Base-by-base conservation (phyloP, 352 stramenopile genomes). In the Phytophthora idaei region DNA sequence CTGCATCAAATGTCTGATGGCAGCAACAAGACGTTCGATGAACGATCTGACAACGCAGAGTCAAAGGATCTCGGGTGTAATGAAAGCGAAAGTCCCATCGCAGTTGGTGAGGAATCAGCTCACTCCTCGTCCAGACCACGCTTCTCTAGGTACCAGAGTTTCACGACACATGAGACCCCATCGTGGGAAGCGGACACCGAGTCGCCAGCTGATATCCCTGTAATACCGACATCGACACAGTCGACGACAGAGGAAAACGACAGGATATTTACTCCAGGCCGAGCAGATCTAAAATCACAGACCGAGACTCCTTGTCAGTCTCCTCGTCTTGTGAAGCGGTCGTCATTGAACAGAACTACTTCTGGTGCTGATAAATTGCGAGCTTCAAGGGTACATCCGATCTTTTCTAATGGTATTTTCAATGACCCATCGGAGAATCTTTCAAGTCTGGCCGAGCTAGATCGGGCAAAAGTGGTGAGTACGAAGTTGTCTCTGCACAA, bases 401-500 rank as follows among this genome's bases (percentile, higher is more conserved):
- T 71, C 25, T 41, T 52, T 27, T 61, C 60, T 9, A 52, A 67
- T 45, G 41, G 4, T 37, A 29, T 17, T 2, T 31, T 47, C 25
- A 57, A 32, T 70, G 55, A 58, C n/a, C 1, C 31, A 29, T 58
- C 58, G 1, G 64, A 72, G n/a, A 41, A 5, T 29, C 10, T 45
- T n/a, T 60, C 51, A 10, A 57, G 28, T 10, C 50, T 50, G 7
- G 17, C 28, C 5, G 51, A 56, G 1, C 57, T 49, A 9, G 45
- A 47, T 32, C 41, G 57, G 15, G 47, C 32, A 36, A 39, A 15
- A 25, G 9, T 70, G 25, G 12, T 71, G 25, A 11, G 32, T 11
- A 79, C 65, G 27, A 65, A 32, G 14, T 50, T 79, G 32, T 71
- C 55, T 5, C 25, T 76, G 4, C 59, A 71, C 29, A 73, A 48